Evolutionary conservation across 106 monocot genomes (phyloP).

Genomic region (Alisma plantagoaquatica): DNA sequence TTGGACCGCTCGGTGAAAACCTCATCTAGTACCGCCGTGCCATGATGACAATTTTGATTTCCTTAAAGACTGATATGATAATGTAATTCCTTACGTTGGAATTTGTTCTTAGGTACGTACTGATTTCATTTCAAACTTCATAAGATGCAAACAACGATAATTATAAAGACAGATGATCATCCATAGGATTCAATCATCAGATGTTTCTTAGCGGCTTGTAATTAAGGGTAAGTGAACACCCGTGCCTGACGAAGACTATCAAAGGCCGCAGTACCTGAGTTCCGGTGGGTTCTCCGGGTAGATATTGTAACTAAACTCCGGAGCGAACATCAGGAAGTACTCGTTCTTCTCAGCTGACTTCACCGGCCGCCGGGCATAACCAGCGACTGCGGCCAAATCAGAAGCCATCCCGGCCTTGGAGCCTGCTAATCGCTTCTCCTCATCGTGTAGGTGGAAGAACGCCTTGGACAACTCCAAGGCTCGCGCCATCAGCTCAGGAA

Average conservation of each 20-base stretch:
- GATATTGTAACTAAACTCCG: conserved; percentile 16
- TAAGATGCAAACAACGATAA: too few relatives aligned
- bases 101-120: too few relatives aligned
- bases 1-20: conserved; percentile 11
- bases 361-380: conserved; percentile 26
- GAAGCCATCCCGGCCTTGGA: conserved; percentile 10
- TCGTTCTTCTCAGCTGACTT: conserved; percentile 39
- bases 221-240: too few relatives aligned
- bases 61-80: too few relatives aligned
- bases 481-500: neutral
- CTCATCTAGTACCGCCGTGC: conserved; percentile 15
- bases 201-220: too few relatives aligned
- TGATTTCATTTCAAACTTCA: too few relatives aligned
- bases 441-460: conserved; percentile 22
- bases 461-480: conserved; percentile 14
- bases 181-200: too few relatives aligned
- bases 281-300: conserved; percentile 18
- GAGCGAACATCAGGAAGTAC: conserved; percentile 23
- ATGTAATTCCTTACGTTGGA: too few relatives aligned
- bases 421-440: conserved; percentile 19
- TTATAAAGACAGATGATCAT: too few relatives aligned
- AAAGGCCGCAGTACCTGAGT: conserved; percentile 24
- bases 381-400: conserved; percentile 10
- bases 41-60: too few relatives aligned
- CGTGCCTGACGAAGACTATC: too few relatives aligned